Evolutionary conservation across 2,329 filamentous ascomycete genomes (phyloP), one percentile per base, ranked within the genome.

Genomic region (Nothophoma quercina): DNA sequence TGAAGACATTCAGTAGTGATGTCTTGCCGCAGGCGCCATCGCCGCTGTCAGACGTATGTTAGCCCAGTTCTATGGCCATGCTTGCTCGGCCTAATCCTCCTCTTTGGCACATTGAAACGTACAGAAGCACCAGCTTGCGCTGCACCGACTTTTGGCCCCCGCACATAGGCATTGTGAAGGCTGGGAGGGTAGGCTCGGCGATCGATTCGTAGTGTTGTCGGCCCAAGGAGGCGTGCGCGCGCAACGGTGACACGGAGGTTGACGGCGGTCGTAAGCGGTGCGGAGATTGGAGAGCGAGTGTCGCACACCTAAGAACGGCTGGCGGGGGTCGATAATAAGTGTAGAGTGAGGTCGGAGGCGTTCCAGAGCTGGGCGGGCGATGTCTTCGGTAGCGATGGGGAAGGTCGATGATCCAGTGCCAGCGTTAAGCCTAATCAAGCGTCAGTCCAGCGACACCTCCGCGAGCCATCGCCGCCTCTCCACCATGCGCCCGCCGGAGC

Each of bases 11-110:
- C 68, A 99, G 80, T 70, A 98, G 79, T 61, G 93, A 97, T 48
- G 95, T 99, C 83, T 99, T 99, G 73, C 93, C 93, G 77, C 90
- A 96, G 66, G 93, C 93, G 83, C 93, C 93, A 75, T 98, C 93
- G 68, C 93, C 93, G 73, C 92, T 96, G 60, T 58, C 41, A 39
- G 19, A 56, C 36, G 43, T 39, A 15, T 28, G 69, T 73, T 61
- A 64, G 66, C 55, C 50, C 38, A 44, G 32, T 51, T 40, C 57
- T 38, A 60, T 68, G 56, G 58, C 66, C 59, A 16, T 22, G 18
- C 22, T 10, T 59, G 28, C 15, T 45, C 38, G 29, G 33, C 18
- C 52, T 26, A 45, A 26, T 18, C 32, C 30, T 39, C 34, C 18
- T 42, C 28, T 26, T 15, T 13, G 15, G n/a, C 6, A 3, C 19